Evolutionary conservation across 441 rosid species (phyloP).

Genomic region (Croton setiger): DNA sequence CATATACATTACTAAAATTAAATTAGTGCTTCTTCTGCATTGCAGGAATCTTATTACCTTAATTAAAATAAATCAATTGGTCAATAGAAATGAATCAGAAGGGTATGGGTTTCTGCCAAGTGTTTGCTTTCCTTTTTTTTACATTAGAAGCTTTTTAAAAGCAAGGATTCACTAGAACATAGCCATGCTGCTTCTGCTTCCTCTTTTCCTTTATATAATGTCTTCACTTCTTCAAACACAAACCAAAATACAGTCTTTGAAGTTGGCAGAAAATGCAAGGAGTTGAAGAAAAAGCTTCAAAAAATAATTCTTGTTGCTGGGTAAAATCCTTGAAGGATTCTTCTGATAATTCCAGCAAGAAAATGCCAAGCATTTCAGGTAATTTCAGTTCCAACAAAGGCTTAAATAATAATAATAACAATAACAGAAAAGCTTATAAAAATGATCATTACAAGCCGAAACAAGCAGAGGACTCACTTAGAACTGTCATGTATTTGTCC

Average conservation of each 20-base stretch:
- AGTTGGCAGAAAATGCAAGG: constrained; percentile 12
- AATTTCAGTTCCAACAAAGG: constrained; percentile 10
- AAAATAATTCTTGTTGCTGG: background rate
- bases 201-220: background rate
- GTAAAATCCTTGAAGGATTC: constrained; percentile 14
- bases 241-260: too few species aligned
- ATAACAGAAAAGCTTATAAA: background rate
- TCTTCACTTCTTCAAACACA: too few species aligned
- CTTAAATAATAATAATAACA: too few species aligned
- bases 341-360: constrained; percentile 21
- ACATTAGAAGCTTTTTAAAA: constrained; percentile 6
- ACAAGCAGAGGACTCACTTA: constrained; percentile 40
- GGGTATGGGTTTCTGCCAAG: constrained; percentile 22
- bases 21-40: background rate
- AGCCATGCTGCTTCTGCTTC: background rate
- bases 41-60: background rate
- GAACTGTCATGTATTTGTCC: constrained; percentile 46
- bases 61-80: too few species aligned
- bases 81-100: too few species aligned
- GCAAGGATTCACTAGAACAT: background rate
- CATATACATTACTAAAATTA: too few species aligned
- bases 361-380: constrained; percentile 20
- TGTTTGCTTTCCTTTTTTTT: too few species aligned
- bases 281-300: constrained; percentile 21
- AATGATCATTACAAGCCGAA: constrained; percentile 21